These are phyloP conservation scores for Oryza meyeriana DNA, from an alignment of 176 grass and related monocot genomes.

Conservation along the genomic window DNA sequence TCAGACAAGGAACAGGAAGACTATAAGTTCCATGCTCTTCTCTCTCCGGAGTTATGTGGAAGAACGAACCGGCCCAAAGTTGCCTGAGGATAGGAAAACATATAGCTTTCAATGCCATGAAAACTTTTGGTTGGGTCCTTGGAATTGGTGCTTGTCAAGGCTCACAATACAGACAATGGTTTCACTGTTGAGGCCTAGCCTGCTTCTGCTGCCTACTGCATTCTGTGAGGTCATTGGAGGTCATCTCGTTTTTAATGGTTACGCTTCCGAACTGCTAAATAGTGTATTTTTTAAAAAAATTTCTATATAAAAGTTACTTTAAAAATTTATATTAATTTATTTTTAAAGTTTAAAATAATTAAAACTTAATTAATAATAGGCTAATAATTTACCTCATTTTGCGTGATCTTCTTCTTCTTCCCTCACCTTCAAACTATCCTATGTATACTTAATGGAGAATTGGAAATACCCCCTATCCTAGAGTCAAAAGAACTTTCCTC, in stretches of 20 bases:
- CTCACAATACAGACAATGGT: slow-evolving; percentile 22
- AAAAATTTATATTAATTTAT: too few species aligned
- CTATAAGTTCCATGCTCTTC: background rate
- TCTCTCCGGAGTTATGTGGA: background rate
- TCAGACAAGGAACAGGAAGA: slow-evolving; percentile 10
- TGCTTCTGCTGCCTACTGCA: background rate
- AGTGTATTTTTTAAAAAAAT: too few species aligned
- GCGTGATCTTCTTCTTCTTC: too few species aligned
- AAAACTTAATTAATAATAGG: too few species aligned
- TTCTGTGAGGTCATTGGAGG: slow-evolving; percentile 42
- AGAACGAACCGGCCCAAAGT: background rate
- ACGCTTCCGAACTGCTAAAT: too few species aligned
- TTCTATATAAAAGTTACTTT: too few species aligned
- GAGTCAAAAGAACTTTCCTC: slow-evolving; percentile 40
- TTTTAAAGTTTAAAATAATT: too few species aligned
- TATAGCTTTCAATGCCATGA: slow-evolving; percentile 45
- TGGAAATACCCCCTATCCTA: background rate
- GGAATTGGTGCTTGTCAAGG: slow-evolving; percentile 33
- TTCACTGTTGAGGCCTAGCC: slow-evolving; percentile 8
- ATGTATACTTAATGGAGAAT: too few species aligned
- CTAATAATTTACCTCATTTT: too few species aligned
- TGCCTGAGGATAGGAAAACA: slow-evolving; percentile 42
- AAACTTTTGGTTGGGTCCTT: slow-evolving; percentile 37
- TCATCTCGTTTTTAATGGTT: too few species aligned
- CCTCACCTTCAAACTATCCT: too few species aligned